phyloP scores from a whole-genome alignment of 495 filamentous ascomycete genomes.

The Penicillium fimorum region DNA sequence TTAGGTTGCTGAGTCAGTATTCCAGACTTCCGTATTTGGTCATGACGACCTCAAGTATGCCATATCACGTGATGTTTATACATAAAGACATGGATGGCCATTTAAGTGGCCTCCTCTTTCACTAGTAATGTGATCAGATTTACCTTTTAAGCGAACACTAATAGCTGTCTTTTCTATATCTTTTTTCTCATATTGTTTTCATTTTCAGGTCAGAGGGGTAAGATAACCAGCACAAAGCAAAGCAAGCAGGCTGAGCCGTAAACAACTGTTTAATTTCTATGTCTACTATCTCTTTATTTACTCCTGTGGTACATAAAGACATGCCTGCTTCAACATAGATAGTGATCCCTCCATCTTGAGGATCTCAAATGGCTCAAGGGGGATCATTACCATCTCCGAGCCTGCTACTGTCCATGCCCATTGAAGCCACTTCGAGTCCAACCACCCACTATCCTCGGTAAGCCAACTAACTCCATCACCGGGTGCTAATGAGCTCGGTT shows the following conservation, averaged over 20 bases:
- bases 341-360: constrained; percentile 26
- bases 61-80: neutral
- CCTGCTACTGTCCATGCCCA: constrained; percentile 44
- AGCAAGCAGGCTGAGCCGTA: too few species aligned
- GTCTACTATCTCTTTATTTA: constrained; percentile 5
- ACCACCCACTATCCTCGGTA: constrained; percentile 34
- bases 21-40: constrained; percentile 1
- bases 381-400: constrained; percentile 40
- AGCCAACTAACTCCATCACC: constrained; percentile 24
- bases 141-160: neutral
- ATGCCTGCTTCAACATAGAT: constrained; percentile 36
- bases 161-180: neutral
- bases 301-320: constrained; percentile 43
- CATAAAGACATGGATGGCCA: neutral
- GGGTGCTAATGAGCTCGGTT: constrained; percentile 11
- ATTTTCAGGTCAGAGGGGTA: neutral
- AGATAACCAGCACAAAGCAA: neutral
- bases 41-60: constrained; percentile 15
- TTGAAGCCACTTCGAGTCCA: constrained; percentile 42
- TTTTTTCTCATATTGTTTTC: neutral
- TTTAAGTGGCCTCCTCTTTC: neutral
- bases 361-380: constrained; percentile 37
- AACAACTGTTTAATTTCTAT: neutral
- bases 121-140: neutral
- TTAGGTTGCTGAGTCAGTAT: constrained; percentile 20